Evolutionary conservation across 139 green algal genomes (phyloP).

Genomic region (Tetradesmus lagerheimii): DNA sequence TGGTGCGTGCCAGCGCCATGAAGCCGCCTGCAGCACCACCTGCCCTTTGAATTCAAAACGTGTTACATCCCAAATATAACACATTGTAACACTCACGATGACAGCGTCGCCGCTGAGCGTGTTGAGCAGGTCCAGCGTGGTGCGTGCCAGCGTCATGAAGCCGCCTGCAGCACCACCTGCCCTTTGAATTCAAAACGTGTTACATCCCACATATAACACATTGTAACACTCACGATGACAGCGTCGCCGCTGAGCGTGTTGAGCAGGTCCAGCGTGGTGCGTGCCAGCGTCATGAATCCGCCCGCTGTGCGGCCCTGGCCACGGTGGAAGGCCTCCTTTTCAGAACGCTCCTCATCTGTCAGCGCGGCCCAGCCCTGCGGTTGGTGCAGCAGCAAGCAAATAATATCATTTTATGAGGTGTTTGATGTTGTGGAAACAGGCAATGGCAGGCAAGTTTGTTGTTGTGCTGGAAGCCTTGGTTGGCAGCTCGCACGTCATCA

Average conservation of each 20-base stretch:
- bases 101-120: slow-evolving; percentile 61
- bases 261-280: slow-evolving; percentile 74
- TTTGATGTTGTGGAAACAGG: too few relatives aligned
- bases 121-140: slow-evolving; percentile 76
- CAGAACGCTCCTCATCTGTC: slow-evolving; percentile 55
- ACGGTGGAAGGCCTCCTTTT: slow-evolving; percentile 73
- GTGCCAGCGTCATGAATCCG: slow-evolving; percentile 78
- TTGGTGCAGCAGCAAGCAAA: too few relatives aligned
- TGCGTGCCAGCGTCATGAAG: slow-evolving; percentile 76
- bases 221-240: slow-evolving; percentile 28
- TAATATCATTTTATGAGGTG: too few relatives aligned
- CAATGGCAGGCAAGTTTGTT: too few relatives aligned
- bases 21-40: slow-evolving; percentile 62
- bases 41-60: too few relatives aligned
- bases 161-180: slow-evolving; percentile 10
- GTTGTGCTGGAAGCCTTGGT: slow-evolving; percentile 74
- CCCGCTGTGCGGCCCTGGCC: slow-evolving; percentile 62
- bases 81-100: background rate
- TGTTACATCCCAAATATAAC: too few relatives aligned
- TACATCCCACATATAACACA: too few relatives aligned
- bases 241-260: slow-evolving; percentile 66
- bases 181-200: too few relatives aligned
- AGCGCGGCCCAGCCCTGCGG: slow-evolving; percentile 67
- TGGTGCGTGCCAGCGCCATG: slow-evolving; percentile 71
- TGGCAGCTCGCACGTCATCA: slow-evolving; percentile 62